Conservation (phyloP, 2,329 filamentous ascomycete species). For the Alternaria sp. region DNA sequence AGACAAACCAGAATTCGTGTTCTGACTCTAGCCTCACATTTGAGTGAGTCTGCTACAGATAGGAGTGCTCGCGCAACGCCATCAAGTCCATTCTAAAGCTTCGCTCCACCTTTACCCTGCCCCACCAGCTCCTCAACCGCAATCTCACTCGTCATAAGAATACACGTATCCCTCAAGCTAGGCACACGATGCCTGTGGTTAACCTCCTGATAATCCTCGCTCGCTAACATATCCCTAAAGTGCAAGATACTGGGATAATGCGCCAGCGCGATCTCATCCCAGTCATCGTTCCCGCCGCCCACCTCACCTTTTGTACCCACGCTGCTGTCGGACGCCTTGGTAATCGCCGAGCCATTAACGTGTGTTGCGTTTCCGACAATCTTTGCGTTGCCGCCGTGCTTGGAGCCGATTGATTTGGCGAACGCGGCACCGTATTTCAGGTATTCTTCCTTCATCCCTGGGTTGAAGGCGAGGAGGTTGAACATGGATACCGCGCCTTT, state of each 20-base stretch:
- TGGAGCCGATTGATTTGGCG: constrained; percentile 55
- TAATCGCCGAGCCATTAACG: constrained; percentile 5
- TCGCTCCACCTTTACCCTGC: constrained; percentile 11
- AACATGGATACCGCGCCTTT: constrained; percentile 65
- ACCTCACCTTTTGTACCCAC: not conserved
- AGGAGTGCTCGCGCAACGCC: not conserved
- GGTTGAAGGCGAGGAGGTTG: constrained; percentile 66
- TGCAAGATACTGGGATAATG: constrained; percentile 68
- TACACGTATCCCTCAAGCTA: constrained; percentile 59
- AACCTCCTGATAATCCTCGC: constrained; percentile 64
- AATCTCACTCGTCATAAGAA: constrained; percentile 61
- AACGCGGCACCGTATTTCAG: constrained; percentile 64
- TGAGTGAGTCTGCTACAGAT: not conserved
- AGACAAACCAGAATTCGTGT: not conserved
- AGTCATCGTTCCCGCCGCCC: constrained; percentile 41
- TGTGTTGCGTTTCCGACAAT: constrained; percentile 64
- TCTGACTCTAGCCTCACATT: not conserved
- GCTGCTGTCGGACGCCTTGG: constrained; percentile 19
- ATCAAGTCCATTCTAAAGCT: not conserved
- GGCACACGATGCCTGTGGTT: constrained; percentile 61
- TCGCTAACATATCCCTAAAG: constrained; percentile 66
- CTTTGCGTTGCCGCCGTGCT: constrained; percentile 65
- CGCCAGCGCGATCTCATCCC: constrained; percentile 70
- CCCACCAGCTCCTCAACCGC: constrained; percentile 33
- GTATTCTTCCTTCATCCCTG: constrained; percentile 60